A percentile compares a stretch with the other conserved stretches of the same genome.
phyloP scores from a whole-genome alignment of 2,329 filamentous ascomycete genomes.

The Exserohilum turcica region DNA sequence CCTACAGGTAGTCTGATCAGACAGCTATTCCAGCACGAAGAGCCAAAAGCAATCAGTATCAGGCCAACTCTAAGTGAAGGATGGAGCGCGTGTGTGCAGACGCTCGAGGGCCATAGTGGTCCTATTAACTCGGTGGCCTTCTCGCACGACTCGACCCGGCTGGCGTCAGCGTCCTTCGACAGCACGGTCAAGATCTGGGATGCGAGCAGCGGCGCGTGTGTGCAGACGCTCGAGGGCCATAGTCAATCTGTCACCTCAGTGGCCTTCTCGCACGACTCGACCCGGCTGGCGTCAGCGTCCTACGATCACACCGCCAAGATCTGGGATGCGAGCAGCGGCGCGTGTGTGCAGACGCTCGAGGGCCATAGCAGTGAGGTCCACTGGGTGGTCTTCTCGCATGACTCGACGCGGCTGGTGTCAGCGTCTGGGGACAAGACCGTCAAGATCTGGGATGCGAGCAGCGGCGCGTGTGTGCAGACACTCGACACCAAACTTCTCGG shows the following conservation, averaged over 20 bases:
- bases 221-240: background rate
- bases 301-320: background rate
- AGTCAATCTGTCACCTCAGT: background rate
- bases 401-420: background rate
- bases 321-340: background rate
- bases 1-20: background rate
- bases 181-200: constrained; percentile 16
- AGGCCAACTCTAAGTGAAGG: background rate
- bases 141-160: background rate
- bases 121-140: background rate
- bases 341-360: background rate
- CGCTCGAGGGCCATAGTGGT: background rate
- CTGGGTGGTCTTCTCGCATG: background rate
- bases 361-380: background rate
- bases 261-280: background rate
- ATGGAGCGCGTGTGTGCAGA: constrained; percentile 11
- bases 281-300: background rate
- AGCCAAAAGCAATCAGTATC: background rate
- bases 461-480: constrained; percentile 6
- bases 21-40: background rate
- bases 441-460: background rate
- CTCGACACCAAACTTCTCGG: constrained; percentile 1
- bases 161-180: constrained; percentile 19
- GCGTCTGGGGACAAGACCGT: background rate
- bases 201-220: background rate